Base-by-base conservation (phyloP, 140 eudicot species). In the Cichorium intybus region DNA sequence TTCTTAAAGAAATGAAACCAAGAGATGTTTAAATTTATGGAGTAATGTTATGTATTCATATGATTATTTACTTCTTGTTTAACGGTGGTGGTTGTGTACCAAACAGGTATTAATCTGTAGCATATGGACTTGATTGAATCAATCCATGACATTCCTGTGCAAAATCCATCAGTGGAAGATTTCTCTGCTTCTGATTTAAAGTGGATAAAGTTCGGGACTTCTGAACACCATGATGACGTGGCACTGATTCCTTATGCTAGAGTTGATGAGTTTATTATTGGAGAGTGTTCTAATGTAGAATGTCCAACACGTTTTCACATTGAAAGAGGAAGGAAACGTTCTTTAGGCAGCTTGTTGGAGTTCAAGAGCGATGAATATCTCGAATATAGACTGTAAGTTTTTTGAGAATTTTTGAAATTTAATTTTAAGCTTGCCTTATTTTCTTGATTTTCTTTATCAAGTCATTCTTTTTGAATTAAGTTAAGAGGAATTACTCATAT, bases 241-340 rank as follows among this genome's bases (percentile, higher is more conserved):
- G 99, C 97, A 12, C 83, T 86, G 53, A 89, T 93, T 57, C 99
- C 97, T 18, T 89, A 88, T 66, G 77, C 75, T 39, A 85, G 97
- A 39, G 99, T 86, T 53, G 90, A 93, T 20, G 93, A 85, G 12
- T 93, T 93, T 55, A 93, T 88, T 29, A 64, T 73, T 54, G 97
- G 99, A 55, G 99, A 93, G 65, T 81, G 95, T 63, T 79, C 77
- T 23, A 93, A 78, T 18, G 84, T 77, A 12, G 97, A 93, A 80
- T 84, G 81, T 55, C 99, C 99, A n/a, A 93, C 99, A 24, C 90
- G 82, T 48, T 93, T 93, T 16, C 99, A 93, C 79, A 89, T 93
- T 46, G 95, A 89, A 78, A 84, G 95, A 78, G 95, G 90, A 62
- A 77, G 99, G 52, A 93, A 86, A 69, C 81, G 99, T 41, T 49